Evolutionary conservation across 1,284 basidiomycete genomes (phyloP).

Genomic region (Xerocomus minutiporus): DNA sequence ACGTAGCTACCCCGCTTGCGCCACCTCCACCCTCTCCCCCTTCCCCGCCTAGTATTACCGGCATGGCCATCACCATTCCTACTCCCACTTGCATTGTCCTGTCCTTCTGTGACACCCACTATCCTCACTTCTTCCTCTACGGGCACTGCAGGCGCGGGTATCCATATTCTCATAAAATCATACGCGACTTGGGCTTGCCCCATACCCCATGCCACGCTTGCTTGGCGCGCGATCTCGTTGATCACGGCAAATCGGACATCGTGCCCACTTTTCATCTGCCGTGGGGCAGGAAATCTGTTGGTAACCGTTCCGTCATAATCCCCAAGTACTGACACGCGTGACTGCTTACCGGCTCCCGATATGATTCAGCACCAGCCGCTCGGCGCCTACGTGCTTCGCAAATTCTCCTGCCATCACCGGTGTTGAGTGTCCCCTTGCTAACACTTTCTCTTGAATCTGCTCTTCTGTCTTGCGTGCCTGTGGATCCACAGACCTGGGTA

Average conservation of each 20-base stretch:
- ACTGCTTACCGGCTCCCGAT: conserved; percentile 65
- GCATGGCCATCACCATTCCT: no score
- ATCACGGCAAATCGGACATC: conserved; percentile 45
- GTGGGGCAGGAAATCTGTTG: conserved; percentile 45
- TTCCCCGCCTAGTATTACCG: neutral
- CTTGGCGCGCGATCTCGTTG: conserved; percentile 63
- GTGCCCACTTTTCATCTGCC: conserved; percentile 36
- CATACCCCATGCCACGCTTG: conserved; percentile 53
- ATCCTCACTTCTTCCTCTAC: no score
- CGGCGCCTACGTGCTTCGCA: conserved; percentile 61
- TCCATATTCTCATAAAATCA: conserved; percentile 60
- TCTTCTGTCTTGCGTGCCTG: conserved; percentile 43
- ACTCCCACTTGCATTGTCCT: no score
- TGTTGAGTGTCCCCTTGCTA: conserved; percentile 76
- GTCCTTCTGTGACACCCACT: no score
- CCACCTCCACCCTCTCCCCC: neutral
- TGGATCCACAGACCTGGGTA: conserved; percentile 54
- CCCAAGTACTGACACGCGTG: conserved; percentile 14
- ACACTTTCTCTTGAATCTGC: conserved; percentile 53
- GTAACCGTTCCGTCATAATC: conserved; percentile 12
- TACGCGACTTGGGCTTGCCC: conserved; percentile 51
- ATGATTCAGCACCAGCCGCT: conserved; percentile 76
- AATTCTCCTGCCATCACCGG: conserved; percentile 80
- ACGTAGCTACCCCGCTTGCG: neutral
- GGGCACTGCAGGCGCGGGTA: conserved; percentile 35